phyloP scores from a whole-genome alignment of 2,329 filamentous ascomycete species.

The Drechslerella dactyloides region DNA sequence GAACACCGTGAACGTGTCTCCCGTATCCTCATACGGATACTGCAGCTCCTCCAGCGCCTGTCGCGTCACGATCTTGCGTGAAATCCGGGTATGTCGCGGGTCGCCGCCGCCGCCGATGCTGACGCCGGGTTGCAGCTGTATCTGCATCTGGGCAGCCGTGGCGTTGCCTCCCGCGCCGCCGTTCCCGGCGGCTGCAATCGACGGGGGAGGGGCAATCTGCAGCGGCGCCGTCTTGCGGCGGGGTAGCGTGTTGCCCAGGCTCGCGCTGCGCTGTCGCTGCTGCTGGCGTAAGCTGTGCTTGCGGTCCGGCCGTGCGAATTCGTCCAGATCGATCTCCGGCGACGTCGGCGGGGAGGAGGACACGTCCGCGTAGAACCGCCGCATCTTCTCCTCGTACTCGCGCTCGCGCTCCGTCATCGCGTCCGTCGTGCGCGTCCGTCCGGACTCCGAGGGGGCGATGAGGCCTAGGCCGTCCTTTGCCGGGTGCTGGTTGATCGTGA shows the following conservation, averaged over 20 bases:
- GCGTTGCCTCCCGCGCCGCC: neutral
- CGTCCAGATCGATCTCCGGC: constrained; percentile 23
- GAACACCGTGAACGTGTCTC: constrained; percentile 45
- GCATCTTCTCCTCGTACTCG: constrained; percentile 45
- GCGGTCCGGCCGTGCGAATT: constrained; percentile 30
- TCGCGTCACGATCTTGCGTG: constrained; percentile 82
- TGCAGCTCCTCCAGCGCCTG: constrained; percentile 83
- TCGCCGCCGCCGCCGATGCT: constrained; percentile 17
- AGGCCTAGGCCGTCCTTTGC: constrained; percentile 11
- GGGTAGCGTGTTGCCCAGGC: constrained; percentile 37
- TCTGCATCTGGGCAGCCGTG: constrained; percentile 2
- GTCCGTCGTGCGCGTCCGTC: constrained; percentile 25
- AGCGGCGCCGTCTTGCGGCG: constrained; percentile 28
- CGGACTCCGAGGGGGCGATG: constrained; percentile 25
- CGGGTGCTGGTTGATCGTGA: constrained; percentile 44
- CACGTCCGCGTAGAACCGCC: constrained; percentile 30
- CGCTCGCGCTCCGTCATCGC: constrained; percentile 25
- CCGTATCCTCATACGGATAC: constrained; percentile 88
- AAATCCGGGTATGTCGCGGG: constrained; percentile 73
- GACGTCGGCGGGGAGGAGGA: constrained; percentile 38
- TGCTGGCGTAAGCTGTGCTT: constrained; percentile 23
- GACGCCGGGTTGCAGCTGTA: too few species aligned
- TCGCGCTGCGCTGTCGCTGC: constrained; percentile 30
- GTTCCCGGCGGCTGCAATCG: neutral
- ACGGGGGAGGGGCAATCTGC: constrained; percentile 34